Evolutionary conservation across 768 basidiomycete genomes (phyloP).

Genomic region (Chiua virens): DNA sequence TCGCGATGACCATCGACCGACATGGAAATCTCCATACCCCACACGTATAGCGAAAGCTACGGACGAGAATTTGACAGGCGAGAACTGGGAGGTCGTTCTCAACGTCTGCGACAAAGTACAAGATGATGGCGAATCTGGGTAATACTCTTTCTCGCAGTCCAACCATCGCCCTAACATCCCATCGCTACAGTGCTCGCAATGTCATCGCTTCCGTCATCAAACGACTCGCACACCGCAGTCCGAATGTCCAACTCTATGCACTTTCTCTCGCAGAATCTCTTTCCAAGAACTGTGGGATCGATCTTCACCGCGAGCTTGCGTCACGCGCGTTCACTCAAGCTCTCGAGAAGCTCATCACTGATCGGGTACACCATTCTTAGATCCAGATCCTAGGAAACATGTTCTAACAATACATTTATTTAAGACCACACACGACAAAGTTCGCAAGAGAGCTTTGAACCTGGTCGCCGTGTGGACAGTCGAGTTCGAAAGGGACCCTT

Average conservation of each 20-base stretch:
- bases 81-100: slow-evolving; percentile 95
- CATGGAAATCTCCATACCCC: background rate
- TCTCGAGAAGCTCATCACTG: slow-evolving; percentile 81
- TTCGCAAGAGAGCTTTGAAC: slow-evolving; percentile 69
- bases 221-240: slow-evolving; percentile 89
- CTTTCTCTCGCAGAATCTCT: slow-evolving; percentile 86
- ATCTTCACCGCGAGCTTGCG: slow-evolving; percentile 82
- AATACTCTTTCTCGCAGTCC: slow-evolving; percentile 8
- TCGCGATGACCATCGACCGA: slow-evolving; percentile 6
- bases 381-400: background rate
- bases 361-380: slow-evolving; percentile 61
- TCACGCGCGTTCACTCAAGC: slow-evolving; percentile 89
- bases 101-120: slow-evolving; percentile 96
- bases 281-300: slow-evolving; percentile 85
- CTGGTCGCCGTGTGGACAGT: slow-evolving; percentile 82
- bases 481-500: slow-evolving; percentile 78
- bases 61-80: slow-evolving; percentile 92
- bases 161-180: slow-evolving; percentile 15
- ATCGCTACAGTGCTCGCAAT: slow-evolving; percentile 69
- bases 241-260: slow-evolving; percentile 95
- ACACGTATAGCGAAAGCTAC: slow-evolving; percentile 80
- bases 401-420: slow-evolving; percentile 13
- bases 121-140: slow-evolving; percentile 89
- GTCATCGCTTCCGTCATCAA: slow-evolving; percentile 85
- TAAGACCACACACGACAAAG: slow-evolving; percentile 90